A percentile compares a stretch with the other conserved stretches of the same genome.
phyloP scores from a whole-genome alignment of 192 early-diverging fungal species.

The Coemansia furcata region DNA sequence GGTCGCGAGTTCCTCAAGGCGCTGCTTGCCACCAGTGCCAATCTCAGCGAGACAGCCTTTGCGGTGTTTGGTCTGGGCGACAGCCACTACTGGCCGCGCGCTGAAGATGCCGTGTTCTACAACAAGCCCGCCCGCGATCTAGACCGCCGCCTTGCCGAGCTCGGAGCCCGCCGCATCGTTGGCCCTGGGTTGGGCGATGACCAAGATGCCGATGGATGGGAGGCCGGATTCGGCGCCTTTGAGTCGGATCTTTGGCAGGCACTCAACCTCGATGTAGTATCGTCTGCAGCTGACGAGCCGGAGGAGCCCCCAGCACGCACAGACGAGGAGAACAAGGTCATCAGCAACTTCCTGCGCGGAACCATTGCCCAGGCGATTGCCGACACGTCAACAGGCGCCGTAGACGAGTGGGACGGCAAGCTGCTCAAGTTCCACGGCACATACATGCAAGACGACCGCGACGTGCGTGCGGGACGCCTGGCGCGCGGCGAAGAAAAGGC shows the following conservation, averaged over 20 bases:
- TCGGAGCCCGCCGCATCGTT: conserved; percentile 69
- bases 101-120: conserved; percentile 86
- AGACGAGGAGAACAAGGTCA: conserved; percentile 91
- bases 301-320: conserved; percentile 61
- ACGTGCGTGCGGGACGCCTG: conserved; percentile 81
- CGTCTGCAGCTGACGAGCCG: conserved; percentile 51
- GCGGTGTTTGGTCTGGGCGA: conserved; percentile 92
- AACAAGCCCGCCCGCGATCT: conserved; percentile 88
- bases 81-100: conserved; percentile 94
- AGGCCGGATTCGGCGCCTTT: conserved; percentile 78
- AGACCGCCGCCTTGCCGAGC: conserved; percentile 70
- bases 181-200: conserved; percentile 78
- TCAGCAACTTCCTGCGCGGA: conserved; percentile 90
- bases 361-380: conserved; percentile 83
- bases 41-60: conserved; percentile 67
- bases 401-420: conserved; percentile 88
- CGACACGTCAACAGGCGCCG: conserved; percentile 79
- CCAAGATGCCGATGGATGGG: conserved; percentile 88
- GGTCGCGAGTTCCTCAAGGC: conserved; percentile 85
- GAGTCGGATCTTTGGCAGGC: conserved; percentile 80
- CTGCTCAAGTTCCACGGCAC: conserved; percentile 96
- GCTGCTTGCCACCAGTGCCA: conserved; percentile 54
- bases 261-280: conserved; percentile 71
- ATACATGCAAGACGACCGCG: conserved; percentile 96
- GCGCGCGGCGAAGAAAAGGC: conserved; percentile 88